phyloP scores from a whole-genome alignment of 2,329 filamentous ascomycete species.

The Talaromyces sp. region DNA sequence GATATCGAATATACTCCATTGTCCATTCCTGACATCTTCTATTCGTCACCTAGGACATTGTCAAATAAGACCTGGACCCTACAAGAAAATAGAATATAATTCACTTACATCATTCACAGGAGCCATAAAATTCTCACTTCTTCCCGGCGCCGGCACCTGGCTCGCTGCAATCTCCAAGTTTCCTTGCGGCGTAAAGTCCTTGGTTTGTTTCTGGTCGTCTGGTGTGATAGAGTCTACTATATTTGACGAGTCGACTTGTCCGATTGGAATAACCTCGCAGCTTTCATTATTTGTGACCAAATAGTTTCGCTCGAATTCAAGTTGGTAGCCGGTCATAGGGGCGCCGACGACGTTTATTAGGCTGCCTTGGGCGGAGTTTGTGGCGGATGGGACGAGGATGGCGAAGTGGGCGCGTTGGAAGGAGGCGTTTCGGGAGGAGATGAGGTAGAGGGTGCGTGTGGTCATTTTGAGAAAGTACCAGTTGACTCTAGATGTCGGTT shows the following conservation, averaged over 20 bases:
- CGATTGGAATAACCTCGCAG: constrained; percentile 15
- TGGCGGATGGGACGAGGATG: constrained; percentile 12
- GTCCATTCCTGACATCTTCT: constrained; percentile 30
- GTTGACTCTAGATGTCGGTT: too few species aligned
- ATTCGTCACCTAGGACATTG: constrained; percentile 20
- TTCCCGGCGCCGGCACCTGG: constrained; percentile 21
- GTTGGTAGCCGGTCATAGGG: constrained; percentile 21
- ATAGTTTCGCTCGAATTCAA: constrained; percentile 23
- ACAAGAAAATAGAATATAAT: not conserved
- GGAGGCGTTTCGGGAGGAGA: not conserved
- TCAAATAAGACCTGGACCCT: too few species aligned
- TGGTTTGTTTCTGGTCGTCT: constrained; percentile 1
- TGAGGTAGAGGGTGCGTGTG: not conserved
- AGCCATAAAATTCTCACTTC: constrained; percentile 28
- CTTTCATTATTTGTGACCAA: constrained; percentile 8
- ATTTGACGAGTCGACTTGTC: constrained; percentile 16
- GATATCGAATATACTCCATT: constrained; percentile 23
- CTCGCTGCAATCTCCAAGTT: constrained; percentile 22
- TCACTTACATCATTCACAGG: constrained; percentile 27
- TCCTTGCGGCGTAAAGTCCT: constrained; percentile 17
- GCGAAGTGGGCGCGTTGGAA: constrained; percentile 25
- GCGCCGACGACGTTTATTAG: constrained; percentile 27
- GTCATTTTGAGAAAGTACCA: too few species aligned
- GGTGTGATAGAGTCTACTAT: constrained; percentile 14
- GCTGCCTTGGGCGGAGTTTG: constrained; percentile 16